These are phyloP conservation scores for Kurtzmaniella cleridarum DNA, from an alignment of 805 yeast species.

Conservation along the genomic window DNA sequence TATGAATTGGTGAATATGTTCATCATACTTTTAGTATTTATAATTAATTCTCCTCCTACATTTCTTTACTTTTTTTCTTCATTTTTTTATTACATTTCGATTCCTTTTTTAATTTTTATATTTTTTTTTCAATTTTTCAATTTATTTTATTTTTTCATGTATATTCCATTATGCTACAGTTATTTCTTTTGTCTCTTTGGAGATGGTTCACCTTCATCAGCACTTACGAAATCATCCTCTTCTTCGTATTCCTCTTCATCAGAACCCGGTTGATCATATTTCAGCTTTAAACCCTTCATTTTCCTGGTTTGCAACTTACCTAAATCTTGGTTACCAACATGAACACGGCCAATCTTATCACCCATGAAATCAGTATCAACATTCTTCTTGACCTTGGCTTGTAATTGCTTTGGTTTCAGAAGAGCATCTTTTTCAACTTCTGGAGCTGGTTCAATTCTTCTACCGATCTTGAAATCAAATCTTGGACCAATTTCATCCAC, in stretches of 20 bases:
- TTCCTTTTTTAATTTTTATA: no score
- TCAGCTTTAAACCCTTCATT: constrained; percentile 94
- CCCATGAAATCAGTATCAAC: constrained; percentile 85
- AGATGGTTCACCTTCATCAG: constrained; percentile 17
- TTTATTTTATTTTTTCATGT: no score
- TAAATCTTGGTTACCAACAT: constrained; percentile 93
- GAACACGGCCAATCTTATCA: constrained; percentile 94
- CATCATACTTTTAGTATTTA: no score
- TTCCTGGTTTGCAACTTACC: constrained; percentile 89
- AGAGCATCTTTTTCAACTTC: constrained; percentile 89
- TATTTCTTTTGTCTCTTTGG: constrained; percentile 28
- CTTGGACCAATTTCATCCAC: constrained; percentile 94
- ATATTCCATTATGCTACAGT: no score
- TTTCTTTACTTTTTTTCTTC: no score
- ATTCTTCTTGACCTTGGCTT: constrained; percentile 81
- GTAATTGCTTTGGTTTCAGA: constrained; percentile 75
- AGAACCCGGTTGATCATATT: constrained; percentile 64
- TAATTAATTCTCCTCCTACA: no score
- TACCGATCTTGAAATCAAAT: constrained; percentile 85
- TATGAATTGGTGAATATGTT: no score
- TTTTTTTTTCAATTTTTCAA: no score
- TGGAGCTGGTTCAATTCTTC: constrained; percentile 74
- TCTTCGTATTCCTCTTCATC: constrained; percentile 53
- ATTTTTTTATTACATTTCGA: no score
- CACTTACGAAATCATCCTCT: constrained; percentile 33